Conservation (phyloP, 257 asterid genomes). For the Penstemon newberryi region DNA sequence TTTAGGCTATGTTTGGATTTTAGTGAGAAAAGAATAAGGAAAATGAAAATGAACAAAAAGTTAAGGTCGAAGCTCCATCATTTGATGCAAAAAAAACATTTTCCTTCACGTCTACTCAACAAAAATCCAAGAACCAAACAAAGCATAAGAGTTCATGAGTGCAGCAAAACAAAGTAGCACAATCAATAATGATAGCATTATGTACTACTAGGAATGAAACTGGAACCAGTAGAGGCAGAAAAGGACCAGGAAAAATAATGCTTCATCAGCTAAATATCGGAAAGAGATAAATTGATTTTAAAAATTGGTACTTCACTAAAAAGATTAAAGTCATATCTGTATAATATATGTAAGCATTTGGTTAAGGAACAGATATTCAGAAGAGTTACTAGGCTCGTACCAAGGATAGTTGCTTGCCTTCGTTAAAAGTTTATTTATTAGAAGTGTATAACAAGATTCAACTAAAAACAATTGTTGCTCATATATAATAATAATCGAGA, state of each 20-base stretch:
- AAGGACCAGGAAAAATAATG: background rate
- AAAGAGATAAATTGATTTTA: background rate
- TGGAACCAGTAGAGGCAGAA: background rate
- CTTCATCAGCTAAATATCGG: background rate
- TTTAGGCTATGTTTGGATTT: too few species aligned
- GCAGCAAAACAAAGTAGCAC: slow-evolving; percentile 12
- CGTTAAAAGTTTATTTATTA: background rate
- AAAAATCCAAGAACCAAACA: too few species aligned
- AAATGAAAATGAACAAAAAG: too few species aligned
- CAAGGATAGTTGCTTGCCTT: background rate
- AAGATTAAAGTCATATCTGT: background rate
- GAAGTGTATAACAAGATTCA: slow-evolving; percentile 3
- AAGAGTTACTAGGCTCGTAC: background rate
- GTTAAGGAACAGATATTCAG: background rate
- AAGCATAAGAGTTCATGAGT: background rate
- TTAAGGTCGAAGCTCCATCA: too few species aligned
- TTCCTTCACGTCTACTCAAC: too few species aligned
- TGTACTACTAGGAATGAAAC: background rate
- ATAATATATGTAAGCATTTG: background rate
- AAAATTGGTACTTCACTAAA: background rate
- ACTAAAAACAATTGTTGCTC: slow-evolving; percentile 1
- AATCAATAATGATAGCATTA: background rate
- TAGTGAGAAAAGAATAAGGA: too few species aligned
- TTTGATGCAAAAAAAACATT: too few species aligned
- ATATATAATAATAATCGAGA: background rate